These are phyloP conservation scores for Solanum ossicruentum DNA, from an alignment of 257 asterid genomes.

Conservation along the genomic window DNA sequence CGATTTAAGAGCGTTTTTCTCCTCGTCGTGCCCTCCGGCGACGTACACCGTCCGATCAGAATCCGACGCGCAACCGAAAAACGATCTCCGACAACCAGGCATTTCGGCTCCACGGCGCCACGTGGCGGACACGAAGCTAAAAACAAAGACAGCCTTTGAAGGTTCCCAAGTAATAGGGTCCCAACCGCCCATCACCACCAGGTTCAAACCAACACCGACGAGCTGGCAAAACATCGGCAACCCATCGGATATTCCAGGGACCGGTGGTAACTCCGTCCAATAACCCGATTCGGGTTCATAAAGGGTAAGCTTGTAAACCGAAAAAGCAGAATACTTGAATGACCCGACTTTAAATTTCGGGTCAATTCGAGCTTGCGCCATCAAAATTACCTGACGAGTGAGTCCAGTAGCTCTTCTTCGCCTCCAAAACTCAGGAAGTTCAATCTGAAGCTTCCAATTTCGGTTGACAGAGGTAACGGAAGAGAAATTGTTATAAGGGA, in stretches of 20 bases:
- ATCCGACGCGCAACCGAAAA: slow-evolving; percentile 70
- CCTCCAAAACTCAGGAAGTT: slow-evolving; percentile 46
- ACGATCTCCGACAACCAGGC: slow-evolving; percentile 47
- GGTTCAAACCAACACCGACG: slow-evolving; percentile 36
- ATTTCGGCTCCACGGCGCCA: slow-evolving; percentile 64
- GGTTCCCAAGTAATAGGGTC: slow-evolving; percentile 52
- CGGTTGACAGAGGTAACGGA: slow-evolving; percentile 39
- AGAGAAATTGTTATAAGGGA: slow-evolving; percentile 34
- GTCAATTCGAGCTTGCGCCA: slow-evolving; percentile 31
- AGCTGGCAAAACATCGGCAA: slow-evolving; percentile 66
- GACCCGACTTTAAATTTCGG: not conserved
- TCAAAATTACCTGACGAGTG: slow-evolving; percentile 19
- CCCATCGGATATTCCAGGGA: slow-evolving; percentile 35
- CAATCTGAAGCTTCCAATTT: slow-evolving; percentile 38
- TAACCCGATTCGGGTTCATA: slow-evolving; percentile 59
- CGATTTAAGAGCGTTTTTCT: slow-evolving; percentile 52
- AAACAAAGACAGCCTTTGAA: slow-evolving; percentile 22
- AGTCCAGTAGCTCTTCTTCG: slow-evolving; percentile 22
- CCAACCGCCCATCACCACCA: slow-evolving; percentile 69
- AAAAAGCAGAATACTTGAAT: slow-evolving; percentile 6
- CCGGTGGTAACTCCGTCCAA: slow-evolving; percentile 44
- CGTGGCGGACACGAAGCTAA: slow-evolving; percentile 33
- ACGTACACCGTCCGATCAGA: slow-evolving; percentile 29
- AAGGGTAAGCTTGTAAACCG: slow-evolving; percentile 36
- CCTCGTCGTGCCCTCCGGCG: slow-evolving; percentile 75